Conservation (phyloP, 768 basidiomycete genomes). For the Psilocybe sp. region DNA sequence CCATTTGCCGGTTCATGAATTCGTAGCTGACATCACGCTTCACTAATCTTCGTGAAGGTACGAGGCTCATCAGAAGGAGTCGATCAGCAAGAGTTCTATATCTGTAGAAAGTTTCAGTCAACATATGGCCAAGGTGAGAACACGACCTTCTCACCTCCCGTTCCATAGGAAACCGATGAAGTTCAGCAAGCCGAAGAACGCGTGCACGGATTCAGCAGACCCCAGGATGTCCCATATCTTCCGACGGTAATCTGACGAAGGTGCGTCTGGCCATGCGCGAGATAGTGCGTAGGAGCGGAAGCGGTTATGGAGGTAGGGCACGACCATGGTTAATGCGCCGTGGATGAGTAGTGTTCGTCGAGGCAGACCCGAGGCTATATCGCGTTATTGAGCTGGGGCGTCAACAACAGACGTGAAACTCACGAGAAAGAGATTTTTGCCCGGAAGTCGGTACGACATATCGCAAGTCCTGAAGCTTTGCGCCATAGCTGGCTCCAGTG, state of each 20-base stretch:
- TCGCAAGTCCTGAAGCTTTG: conserved; percentile 74
- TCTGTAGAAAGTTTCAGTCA: conserved; percentile 35
- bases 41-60: conserved; percentile 65
- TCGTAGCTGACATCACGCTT: conserved; percentile 93
- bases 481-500: conserved; percentile 77
- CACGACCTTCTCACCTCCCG: conserved; percentile 59
- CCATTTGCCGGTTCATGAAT: conserved; percentile 99
- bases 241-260: conserved; percentile 71
- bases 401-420: conserved; percentile 20
- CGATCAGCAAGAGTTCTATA: conserved; percentile 85
- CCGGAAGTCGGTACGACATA: conserved; percentile 40
- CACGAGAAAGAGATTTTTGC: conserved; percentile 29
- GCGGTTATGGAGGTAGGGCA: conserved; percentile 78
- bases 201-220: conserved; percentile 64
- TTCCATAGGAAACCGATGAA: conserved; percentile 84
- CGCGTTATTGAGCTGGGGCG: conserved; percentile 3
- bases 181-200: conserved; percentile 62
- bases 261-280: conserved; percentile 87
- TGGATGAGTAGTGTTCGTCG: conserved; percentile 62
- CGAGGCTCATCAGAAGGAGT: conserved; percentile 68
- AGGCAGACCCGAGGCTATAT: conserved; percentile 64
- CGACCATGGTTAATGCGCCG: conserved; percentile 65
- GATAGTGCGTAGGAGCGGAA: conserved; percentile 76
- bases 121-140: not conserved
- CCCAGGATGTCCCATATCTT: conserved; percentile 71